Evolutionary conservation across 2,329 filamentous ascomycete genomes (phyloP).

Genomic region (Cercospora janseana): DNA sequence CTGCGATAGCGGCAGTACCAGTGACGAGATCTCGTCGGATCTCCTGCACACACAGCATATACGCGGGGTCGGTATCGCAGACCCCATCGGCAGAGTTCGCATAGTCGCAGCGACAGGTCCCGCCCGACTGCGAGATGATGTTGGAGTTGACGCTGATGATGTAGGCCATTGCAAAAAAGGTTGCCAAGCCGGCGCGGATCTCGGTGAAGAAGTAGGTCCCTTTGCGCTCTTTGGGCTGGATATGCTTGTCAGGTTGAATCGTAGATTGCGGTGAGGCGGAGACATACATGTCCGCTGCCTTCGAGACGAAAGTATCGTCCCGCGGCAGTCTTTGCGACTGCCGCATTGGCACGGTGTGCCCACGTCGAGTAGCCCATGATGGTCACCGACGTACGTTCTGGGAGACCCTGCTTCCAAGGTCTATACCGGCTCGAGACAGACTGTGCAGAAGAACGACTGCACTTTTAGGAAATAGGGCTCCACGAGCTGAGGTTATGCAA

Average conservation of each 20-base stretch:
- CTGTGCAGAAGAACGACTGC: too few species aligned
- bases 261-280: neutral
- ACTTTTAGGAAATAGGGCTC: too few species aligned
- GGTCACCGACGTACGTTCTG: too few species aligned
- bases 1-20: constrained; percentile 78
- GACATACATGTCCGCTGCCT: constrained; percentile 69
- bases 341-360: constrained; percentile 35
- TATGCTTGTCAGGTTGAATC: constrained; percentile 19
- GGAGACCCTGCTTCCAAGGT: too few species aligned
- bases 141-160: constrained; percentile 66
- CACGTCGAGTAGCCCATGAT: constrained; percentile 26
- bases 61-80: constrained; percentile 58
- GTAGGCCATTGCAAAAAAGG: constrained; percentile 69
- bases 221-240: constrained; percentile 66
- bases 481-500: too few species aligned
- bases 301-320: constrained; percentile 78
- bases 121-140: constrained; percentile 69
- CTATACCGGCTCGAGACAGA: too few species aligned
- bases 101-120: constrained; percentile 69
- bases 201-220: constrained; percentile 79
- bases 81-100: constrained; percentile 45
- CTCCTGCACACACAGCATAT: constrained; percentile 59
- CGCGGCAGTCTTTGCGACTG: constrained; percentile 63
- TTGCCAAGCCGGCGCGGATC: constrained; percentile 76
- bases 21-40: constrained; percentile 79